A percentile compares a stretch with the other conserved stretches of the same genome.
These are phyloP conservation scores for Fusarium verrucosum DNA, from an alignment of 2,329 filamentous ascomycete genomes.

Conservation along the genomic window DNA sequence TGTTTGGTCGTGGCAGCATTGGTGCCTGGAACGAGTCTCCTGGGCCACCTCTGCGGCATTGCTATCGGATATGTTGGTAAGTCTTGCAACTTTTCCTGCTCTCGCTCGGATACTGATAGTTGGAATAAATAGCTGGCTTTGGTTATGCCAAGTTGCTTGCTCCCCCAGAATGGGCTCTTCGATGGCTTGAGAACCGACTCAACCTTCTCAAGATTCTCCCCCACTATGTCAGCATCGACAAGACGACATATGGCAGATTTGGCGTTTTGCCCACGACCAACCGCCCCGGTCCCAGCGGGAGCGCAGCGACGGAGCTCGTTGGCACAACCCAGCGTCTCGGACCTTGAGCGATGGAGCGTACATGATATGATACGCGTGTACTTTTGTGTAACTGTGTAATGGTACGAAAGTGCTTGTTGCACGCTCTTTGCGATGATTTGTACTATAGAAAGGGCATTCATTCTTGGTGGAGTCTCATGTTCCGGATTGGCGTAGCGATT, in stretches of 20 bases:
- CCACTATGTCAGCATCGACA: slow-evolving; percentile 93
- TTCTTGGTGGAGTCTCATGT: slow-evolving; percentile 22
- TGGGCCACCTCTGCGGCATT: slow-evolving; percentile 89
- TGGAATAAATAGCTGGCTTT: slow-evolving; percentile 72
- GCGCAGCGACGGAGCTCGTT: slow-evolving; percentile 68
- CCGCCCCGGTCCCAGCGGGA: slow-evolving; percentile 50
- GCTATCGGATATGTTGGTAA: slow-evolving; percentile 85
- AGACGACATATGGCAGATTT: slow-evolving; percentile 94
- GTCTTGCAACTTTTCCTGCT: slow-evolving; percentile 45
- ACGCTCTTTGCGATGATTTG: slow-evolving; percentile 16
- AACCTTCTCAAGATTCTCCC: slow-evolving; percentile 85
- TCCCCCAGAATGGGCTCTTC: slow-evolving; percentile 85
- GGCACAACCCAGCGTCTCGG: slow-evolving; percentile 73
- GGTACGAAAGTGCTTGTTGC: slow-evolving; percentile 7
- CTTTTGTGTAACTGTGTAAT: slow-evolving; percentile 20
- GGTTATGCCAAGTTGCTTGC: slow-evolving; percentile 90
- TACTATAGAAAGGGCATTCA: slow-evolving; percentile 36
- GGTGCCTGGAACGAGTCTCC: slow-evolving; percentile 80
- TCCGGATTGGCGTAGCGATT: slow-evolving; percentile 17
- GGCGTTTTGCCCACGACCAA: slow-evolving; percentile 78
- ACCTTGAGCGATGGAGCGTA: slow-evolving; percentile 60
- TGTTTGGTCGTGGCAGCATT: slow-evolving; percentile 79
- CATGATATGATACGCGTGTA: slow-evolving; percentile 4
- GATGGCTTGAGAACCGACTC: slow-evolving; percentile 88
- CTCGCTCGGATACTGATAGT: slow-evolving; percentile 7